A percentile compares a stretch with the other conserved stretches of the same genome.
phyloP scores from a whole-genome alignment of 371 early-diverging fungal genomes.

The Smittium culicis region DNA sequence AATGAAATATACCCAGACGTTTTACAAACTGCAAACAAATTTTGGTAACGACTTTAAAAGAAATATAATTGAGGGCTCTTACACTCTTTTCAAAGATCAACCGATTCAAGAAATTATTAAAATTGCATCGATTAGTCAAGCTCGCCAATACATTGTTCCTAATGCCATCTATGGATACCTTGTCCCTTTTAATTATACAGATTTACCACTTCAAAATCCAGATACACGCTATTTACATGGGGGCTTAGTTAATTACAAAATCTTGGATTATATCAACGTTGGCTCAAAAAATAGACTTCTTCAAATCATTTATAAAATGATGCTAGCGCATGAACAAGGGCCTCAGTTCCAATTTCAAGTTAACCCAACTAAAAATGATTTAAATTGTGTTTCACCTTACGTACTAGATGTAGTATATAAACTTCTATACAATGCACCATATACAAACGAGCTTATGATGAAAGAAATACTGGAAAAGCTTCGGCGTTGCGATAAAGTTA shows the following conservation, averaged over 20 bases:
- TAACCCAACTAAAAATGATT: slow-evolving; percentile 27
- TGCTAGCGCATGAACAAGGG: slow-evolving; percentile 53
- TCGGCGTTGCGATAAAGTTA: slow-evolving; percentile 48
- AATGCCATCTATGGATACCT: slow-evolving; percentile 61
- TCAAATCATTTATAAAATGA: slow-evolving; percentile 65
- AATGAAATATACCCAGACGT: slow-evolving; percentile 37
- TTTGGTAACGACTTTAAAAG: slow-evolving; percentile 28
- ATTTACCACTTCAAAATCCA: slow-evolving; percentile 35
- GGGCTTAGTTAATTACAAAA: slow-evolving; percentile 45
- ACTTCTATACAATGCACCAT: slow-evolving; percentile 59
- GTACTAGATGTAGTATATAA: slow-evolving; percentile 63
- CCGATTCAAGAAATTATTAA: slow-evolving; percentile 49
- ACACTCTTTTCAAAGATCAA: slow-evolving; percentile 39
- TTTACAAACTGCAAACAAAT: slow-evolving; percentile 24
- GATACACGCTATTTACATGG: slow-evolving; percentile 53
- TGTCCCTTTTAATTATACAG: slow-evolving; percentile 37
- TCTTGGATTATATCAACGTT: slow-evolving; percentile 55
- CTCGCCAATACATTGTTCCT: slow-evolving; percentile 51
- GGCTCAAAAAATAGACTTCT: slow-evolving; percentile 53
- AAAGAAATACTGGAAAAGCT: slow-evolving; percentile 60
- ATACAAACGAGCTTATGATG: slow-evolving; percentile 60
- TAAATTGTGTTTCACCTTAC: slow-evolving; percentile 59
- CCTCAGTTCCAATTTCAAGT: slow-evolving; percentile 32
- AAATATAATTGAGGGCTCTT: slow-evolving; percentile 28
- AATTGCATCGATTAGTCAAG: slow-evolving; percentile 54